Percentiles rank a stretch among this genome's conserved stretches.
These are phyloP conservation scores for Letharia lupina DNA, from an alignment of 495 filamentous ascomycete genomes.

Conservation along the genomic window DNA sequence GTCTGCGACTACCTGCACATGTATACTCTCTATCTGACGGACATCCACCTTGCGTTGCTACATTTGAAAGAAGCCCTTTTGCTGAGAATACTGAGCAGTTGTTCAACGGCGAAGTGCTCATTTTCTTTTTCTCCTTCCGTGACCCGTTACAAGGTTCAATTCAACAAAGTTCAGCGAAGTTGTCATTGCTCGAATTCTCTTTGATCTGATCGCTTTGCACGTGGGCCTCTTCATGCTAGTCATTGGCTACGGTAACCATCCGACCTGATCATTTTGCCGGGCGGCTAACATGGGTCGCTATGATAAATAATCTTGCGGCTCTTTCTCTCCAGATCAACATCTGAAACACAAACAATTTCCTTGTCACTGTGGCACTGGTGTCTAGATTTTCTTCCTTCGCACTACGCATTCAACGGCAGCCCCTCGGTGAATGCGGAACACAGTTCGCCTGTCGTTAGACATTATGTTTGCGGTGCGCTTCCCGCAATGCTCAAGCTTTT, in stretches of 20 bases:
- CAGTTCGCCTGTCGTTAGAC: conserved; percentile 12
- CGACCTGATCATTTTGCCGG: not conserved
- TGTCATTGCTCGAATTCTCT: not conserved
- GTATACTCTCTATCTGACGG: no score
- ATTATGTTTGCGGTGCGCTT: conserved; percentile 15
- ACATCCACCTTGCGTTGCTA: not conserved
- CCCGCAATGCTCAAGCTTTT: conserved; percentile 10
- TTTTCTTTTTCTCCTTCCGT: not conserved
- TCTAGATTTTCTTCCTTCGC: not conserved
- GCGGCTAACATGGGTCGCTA: conserved; percentile 14
- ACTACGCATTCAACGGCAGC: not conserved
- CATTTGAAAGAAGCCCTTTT: not conserved
- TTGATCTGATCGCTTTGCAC: conserved; percentile 16
- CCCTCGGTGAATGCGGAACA: not conserved
- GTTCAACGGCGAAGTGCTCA: not conserved
- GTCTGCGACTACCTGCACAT: not conserved
- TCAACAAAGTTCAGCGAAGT: not conserved
- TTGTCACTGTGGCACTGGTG: not conserved
- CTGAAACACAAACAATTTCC: conserved; percentile 13
- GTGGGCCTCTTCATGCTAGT: conserved; percentile 8
- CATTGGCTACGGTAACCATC: conserved; percentile 8
- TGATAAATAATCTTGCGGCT: conserved; percentile 16
- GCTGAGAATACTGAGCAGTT: no score
- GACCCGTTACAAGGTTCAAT: not conserved
- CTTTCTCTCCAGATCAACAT: conserved; percentile 9